Evolutionary conservation across 352 stramenopile genomes (phyloP).

Genomic region (Globisporangium recalcitrans): DNA sequence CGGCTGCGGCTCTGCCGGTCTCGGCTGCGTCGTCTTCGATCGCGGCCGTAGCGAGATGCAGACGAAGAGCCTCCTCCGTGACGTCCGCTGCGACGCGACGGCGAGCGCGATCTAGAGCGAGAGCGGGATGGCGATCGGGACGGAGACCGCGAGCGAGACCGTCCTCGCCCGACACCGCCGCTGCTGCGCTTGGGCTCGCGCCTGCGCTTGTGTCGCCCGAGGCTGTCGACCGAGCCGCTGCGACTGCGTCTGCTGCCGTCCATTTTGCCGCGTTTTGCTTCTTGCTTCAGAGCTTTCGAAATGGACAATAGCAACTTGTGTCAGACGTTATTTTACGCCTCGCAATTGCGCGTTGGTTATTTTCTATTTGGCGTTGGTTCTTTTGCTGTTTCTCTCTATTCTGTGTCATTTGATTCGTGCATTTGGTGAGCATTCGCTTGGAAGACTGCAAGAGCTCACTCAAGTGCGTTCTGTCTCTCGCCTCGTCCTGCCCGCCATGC

Average conservation of each 20-base stretch:
- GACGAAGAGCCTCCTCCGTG: conserved; percentile 1
- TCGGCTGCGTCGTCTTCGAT: conserved; percentile 18
- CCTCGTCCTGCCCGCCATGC: conserved; percentile 6
- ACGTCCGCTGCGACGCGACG: conserved; percentile 13
- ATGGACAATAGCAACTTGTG: neutral
- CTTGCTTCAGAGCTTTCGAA: conserved; percentile 5
- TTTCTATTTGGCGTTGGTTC: neutral
- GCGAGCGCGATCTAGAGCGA: conserved; percentile 28
- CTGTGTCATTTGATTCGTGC: neutral
- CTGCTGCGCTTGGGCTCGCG: conserved; percentile 12
- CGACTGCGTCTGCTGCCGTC: conserved; percentile 28
- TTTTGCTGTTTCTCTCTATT: neutral
- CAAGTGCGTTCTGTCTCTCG: neutral
- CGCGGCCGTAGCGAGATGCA: conserved; percentile 1
- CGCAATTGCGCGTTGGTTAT: neutral
- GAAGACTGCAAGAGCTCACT: neutral
- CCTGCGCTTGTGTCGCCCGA: conserved; percentile 27
- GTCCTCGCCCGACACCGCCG: conserved; percentile 12
- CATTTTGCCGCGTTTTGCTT: neutral
- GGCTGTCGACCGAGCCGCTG: conserved; percentile 61
- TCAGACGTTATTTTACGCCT: neutral
- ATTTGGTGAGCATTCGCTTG: neutral
- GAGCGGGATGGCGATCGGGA: conserved; percentile 22
- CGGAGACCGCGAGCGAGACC: conserved; percentile 18
- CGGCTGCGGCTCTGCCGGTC: conserved; percentile 28